Conservation (phyloP, 176 grass and related monocot species). For the Eleusine indica region DNA sequence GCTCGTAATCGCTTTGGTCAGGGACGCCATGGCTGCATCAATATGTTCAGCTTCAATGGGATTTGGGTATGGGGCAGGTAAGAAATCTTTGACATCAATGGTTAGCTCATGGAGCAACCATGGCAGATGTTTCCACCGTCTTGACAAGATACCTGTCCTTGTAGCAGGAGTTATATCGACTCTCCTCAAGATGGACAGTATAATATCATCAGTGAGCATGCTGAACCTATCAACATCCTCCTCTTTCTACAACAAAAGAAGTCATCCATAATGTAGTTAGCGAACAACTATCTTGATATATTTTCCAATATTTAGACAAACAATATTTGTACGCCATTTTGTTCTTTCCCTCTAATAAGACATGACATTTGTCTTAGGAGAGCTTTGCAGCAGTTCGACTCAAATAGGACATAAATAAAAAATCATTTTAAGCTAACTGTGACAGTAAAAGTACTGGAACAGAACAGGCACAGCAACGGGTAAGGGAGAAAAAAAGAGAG, state of each 20-base stretch:
- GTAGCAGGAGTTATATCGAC: background rate
- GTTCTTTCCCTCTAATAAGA: too few species aligned
- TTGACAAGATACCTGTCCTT: slow-evolving; percentile 11
- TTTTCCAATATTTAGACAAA: too few species aligned
- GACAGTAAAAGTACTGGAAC: too few species aligned
- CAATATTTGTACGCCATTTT: too few species aligned
- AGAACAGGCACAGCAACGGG: too few species aligned
- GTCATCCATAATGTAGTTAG: background rate
- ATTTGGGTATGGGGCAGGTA: background rate
- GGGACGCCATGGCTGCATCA: slow-evolving; percentile 17
- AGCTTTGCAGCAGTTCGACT: too few species aligned
- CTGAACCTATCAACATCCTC: slow-evolving; percentile 18
- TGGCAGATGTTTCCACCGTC: slow-evolving; percentile 24
- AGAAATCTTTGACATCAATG: slow-evolving; percentile 6
- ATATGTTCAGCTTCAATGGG: slow-evolving; percentile 2
- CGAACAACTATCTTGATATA: background rate
- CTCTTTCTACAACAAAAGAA: background rate
- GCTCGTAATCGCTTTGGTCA: slow-evolving; percentile 28
- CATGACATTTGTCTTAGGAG: too few species aligned
- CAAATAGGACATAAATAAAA: too few species aligned
- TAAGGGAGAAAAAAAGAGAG: too few species aligned
- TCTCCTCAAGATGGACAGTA: slow-evolving; percentile 3
- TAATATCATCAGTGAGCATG: slow-evolving; percentile 2
- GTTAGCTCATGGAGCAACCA: slow-evolving; percentile 25
- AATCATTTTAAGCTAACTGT: too few species aligned